phyloP scores from a whole-genome alignment of 2,329 filamentous ascomycete genomes.

The Pyricularia grisea region DNA sequence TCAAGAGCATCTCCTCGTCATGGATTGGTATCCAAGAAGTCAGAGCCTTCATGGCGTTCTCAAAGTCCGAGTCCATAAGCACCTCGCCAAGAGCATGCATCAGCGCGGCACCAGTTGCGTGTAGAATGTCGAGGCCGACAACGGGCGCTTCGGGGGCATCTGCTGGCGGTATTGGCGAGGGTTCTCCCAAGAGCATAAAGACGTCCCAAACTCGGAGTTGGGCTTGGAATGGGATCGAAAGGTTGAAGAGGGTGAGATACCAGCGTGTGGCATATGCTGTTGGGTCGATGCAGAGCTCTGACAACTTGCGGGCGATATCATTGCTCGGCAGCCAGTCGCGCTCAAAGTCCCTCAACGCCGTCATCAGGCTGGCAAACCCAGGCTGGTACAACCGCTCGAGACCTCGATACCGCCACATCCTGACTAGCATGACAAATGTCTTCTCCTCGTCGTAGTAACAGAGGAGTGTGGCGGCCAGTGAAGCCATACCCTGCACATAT shows the following conservation, averaged over 20 bases:
- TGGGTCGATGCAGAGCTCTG: constrained; percentile 71
- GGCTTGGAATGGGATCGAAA: constrained; percentile 87
- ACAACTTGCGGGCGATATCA: constrained; percentile 72
- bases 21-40: constrained; percentile 91
- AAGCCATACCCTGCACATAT: constrained; percentile 97
- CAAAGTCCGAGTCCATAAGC: constrained; percentile 86
- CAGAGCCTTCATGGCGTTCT: constrained; percentile 94
- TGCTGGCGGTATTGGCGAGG: constrained; percentile 15
- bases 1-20: constrained; percentile 90
- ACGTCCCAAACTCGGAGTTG: constrained; percentile 97
- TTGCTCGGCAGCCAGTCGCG: constrained; percentile 69
- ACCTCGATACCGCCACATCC: constrained; percentile 83
- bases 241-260: constrained; percentile 97
- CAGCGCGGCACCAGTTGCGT: constrained; percentile 81
- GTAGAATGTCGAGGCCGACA: constrained; percentile 73
- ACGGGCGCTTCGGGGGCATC: constrained; percentile 28
- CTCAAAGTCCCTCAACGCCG: constrained; percentile 77
- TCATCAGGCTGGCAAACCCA: constrained; percentile 81
- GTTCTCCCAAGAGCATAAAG: constrained; percentile 86
- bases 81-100: constrained; percentile 87
- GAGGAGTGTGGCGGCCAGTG: constrained; percentile 80
- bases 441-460: constrained; percentile 96
- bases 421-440: constrained; percentile 92
- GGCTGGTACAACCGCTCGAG: constrained; percentile 75
- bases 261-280: constrained; percentile 94